Conservation (phyloP, 352 stramenopile genomes). For the Phytophthora pluvialis region DNA sequence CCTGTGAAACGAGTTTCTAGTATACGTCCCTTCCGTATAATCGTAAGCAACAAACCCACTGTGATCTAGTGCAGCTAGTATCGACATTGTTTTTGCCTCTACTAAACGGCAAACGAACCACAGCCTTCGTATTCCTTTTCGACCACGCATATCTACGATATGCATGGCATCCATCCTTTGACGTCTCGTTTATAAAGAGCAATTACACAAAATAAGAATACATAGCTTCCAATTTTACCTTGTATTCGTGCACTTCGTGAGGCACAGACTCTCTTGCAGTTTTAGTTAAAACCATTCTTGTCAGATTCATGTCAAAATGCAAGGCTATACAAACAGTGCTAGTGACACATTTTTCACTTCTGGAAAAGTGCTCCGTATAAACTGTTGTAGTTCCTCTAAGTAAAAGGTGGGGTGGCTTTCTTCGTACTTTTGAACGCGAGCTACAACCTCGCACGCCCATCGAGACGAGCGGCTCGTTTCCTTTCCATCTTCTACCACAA, state of each 20-base stretch:
- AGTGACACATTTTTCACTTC: too few relatives aligned
- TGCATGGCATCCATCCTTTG: slow-evolving; percentile 17
- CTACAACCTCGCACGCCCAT: too few relatives aligned
- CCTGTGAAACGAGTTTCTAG: slow-evolving; percentile 6
- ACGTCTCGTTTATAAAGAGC: slow-evolving; percentile 23
- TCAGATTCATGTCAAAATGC: slow-evolving; percentile 26
- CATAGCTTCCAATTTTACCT: slow-evolving; percentile 19
- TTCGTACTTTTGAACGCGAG: too few relatives aligned
- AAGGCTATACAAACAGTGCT: slow-evolving; percentile 21
- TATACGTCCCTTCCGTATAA: slow-evolving; percentile 14
- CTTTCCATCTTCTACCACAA: too few relatives aligned
- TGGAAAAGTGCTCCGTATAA: too few relatives aligned
- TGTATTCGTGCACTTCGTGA: slow-evolving; percentile 15
- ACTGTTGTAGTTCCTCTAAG: too few relatives aligned
- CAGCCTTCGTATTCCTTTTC: slow-evolving; percentile 8
- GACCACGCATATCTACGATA: slow-evolving; percentile 24
- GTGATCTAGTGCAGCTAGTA: slow-evolving; percentile 12
- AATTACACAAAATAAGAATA: slow-evolving; percentile 23
- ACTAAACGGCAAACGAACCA: slow-evolving; percentile 15
- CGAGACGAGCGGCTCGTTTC: too few relatives aligned
- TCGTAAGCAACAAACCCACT: slow-evolving; percentile 16
- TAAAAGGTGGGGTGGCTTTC: too few relatives aligned
- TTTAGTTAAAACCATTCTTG: slow-evolving; percentile 16
- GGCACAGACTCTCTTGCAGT: too few relatives aligned
- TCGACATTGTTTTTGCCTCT: slow-evolving; percentile 8